Base-by-base conservation (phyloP, 805 yeast genomes). In the Pichia ethanolica region DNA sequence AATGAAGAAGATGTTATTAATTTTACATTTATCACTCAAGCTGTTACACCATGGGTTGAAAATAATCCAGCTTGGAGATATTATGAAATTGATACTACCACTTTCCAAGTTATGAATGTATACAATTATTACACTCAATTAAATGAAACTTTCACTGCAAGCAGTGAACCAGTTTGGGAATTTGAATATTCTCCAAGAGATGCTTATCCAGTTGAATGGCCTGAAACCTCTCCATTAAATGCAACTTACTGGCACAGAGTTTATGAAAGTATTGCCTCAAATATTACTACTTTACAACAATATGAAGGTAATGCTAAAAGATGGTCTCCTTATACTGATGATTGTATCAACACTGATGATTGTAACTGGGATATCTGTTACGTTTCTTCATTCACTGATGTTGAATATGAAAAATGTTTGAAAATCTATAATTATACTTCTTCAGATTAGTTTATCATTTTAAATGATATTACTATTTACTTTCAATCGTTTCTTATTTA, bases 31-130 rank as follows among this genome's bases (percentile, higher is more conserved):
- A 72, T 83, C 49, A 73, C 78, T 3, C 89, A 81, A 51, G 79
- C 87, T 0, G 76, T 83, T 38, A 81, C 88, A 7, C 86, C 89
- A 8, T 71, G 72, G 59, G 65, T 70, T 7, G 71, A 78, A 45
- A 72, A 75, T 55, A 83, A 83, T 61, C 90, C 90, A 7, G 74
- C 81, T 25, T 83, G 87, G 85, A 75, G 86, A 62, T 82, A 81
- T 66, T 84, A 83, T 58, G 80, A 79, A 55, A 81, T 83, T 47
- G 88, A 83, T 60, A 66, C 74, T 26, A 64, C 74, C 54, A 74
- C 86, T 6, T 82, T 81, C 67, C 76, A 76, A 54, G 69, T 83
- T 51, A 71, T 81, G 73, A 79, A 83, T 59, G 70, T 82, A 3
- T 73, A 63, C 66, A 82, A 81, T 57, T 81, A 72, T 65, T 82